Base-by-base conservation (phyloP, 2,329 filamentous ascomycete genomes). In the Fusarium decemcellulare region DNA sequence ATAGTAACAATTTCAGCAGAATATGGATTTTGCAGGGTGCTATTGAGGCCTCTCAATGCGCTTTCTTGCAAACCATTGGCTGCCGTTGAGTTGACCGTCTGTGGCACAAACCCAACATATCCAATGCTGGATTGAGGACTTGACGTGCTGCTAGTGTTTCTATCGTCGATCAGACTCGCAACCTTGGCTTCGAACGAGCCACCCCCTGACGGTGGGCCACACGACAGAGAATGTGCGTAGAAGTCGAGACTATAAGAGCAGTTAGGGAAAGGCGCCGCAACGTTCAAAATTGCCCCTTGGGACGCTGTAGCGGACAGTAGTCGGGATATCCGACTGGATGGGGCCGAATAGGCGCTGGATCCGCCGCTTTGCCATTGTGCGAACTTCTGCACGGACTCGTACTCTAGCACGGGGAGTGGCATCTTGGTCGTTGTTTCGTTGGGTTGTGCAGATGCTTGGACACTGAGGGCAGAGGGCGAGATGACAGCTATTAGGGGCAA, bases 241-340 rank as follows among this genome's bases (percentile, higher is more conserved):
- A 61, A 61, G 1, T 64, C 15, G 3, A 60, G 6, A 1, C 42
- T 9, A 2, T 68, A 67, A 5, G 64, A 67, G 0, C 60, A 64
- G 3, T 67, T 68, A 0, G 65, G 55, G 6, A 54, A 68, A 0
- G 65, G 65, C 5, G 65, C 64, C 2, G 47, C 10, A 1, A 68
- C 42, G 5, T 32, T 43, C 0, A 53, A n/a, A 6, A 67, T 64
- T 0, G 30, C 36, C 1, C 61, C 39, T 1, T 29, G 6, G 2
- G 63, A 50, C 27, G 51, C 34, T 0, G 63, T 60, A 10, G 55
- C 36, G 10, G 50, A 29, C 6, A 53, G 15, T 0, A 53, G 2
- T 7, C 46, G 52, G 0, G n/a, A 27, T 1, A 63, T 15, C 5
- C 47, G 30, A 5, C 10, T 29, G 1, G 44, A 55, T 3, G 55